Evolutionary conservation across 257 asterid genomes (phyloP).

Genomic region (Capsicum chinense): DNA sequence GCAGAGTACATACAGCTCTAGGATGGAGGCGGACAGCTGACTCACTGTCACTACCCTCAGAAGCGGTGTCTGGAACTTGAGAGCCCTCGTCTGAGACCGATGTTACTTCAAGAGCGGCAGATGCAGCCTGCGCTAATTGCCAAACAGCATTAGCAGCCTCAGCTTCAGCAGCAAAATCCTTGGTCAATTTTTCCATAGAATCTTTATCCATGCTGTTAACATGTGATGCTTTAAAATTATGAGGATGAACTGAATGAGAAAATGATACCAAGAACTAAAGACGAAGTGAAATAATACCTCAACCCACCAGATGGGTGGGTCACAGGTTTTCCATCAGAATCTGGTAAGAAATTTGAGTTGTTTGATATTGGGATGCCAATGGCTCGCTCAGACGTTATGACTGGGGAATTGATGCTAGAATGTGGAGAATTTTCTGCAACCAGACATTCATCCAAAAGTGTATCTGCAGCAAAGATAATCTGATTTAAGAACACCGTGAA

Average conservation of each 20-base stretch:
- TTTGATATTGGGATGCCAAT: slow-evolving; percentile 62
- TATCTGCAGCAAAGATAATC: slow-evolving; percentile 56
- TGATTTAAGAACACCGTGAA: slow-evolving; percentile 10
- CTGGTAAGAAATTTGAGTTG: slow-evolving; percentile 30
- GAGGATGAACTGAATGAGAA: slow-evolving; percentile 8
- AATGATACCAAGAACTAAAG: slow-evolving; percentile 29
- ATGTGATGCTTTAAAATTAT: slow-evolving; percentile 26
- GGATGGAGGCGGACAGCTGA: slow-evolving; percentile 93
- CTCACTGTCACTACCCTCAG: slow-evolving; percentile 83
- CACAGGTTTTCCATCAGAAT: slow-evolving; percentile 64
- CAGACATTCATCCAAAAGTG: slow-evolving; percentile 78
- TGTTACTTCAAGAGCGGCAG: slow-evolving; percentile 72
- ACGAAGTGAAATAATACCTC: slow-evolving; percentile 54
- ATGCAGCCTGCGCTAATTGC: slow-evolving; percentile 86
- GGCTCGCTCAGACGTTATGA: slow-evolving; percentile 56
- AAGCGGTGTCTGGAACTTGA: slow-evolving; percentile 68
- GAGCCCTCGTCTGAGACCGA: slow-evolving; percentile 72
- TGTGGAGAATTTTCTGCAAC: slow-evolving; percentile 91
- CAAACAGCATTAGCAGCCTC: slow-evolving; percentile 95
- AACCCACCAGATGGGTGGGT: slow-evolving; percentile 55
- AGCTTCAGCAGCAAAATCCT: slow-evolving; percentile 99
- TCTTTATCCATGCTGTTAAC: slow-evolving; percentile 66
- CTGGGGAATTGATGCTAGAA: slow-evolving; percentile 58
- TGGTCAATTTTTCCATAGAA: slow-evolving; percentile 87
- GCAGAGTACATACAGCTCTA: slow-evolving; percentile 75